These are phyloP conservation scores for Setaria viridis DNA, from an alignment of 202 grass and related monocot species.

Conservation along the genomic window DNA sequence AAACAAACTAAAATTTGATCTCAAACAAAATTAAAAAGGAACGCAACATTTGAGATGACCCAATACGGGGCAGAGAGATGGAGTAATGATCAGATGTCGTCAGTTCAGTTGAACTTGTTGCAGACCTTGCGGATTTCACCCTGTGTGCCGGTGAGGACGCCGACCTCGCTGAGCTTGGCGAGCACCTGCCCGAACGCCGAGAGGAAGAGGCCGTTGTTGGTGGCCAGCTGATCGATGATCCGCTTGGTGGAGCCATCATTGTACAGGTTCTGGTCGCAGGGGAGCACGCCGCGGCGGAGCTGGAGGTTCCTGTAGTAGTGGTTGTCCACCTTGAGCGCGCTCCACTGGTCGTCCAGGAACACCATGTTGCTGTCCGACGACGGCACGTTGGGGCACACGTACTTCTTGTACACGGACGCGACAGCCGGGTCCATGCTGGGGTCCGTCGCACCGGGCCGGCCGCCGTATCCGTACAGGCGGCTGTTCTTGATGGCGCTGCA, in stretches of 20 bases:
- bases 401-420: conserved; percentile 38
- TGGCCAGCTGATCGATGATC: conserved; percentile 46
- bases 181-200: conserved; percentile 36
- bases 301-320: conserved; percentile 63
- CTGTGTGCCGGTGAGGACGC: conserved; percentile 54
- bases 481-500: conserved; percentile 54
- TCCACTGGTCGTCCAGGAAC: conserved; percentile 66
- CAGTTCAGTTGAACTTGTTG: conserved; percentile 48
- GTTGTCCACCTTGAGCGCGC: conserved; percentile 41
- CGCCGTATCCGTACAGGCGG: conserved; percentile 54
- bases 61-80: too few relatives aligned
- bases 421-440: conserved; percentile 42
- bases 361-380: conserved; percentile 43
- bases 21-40: too few relatives aligned
- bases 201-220: conserved; percentile 28
- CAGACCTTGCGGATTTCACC: conserved; percentile 66
- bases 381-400: conserved; percentile 54
- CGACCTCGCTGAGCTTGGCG: conserved; percentile 66
- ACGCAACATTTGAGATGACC: too few relatives aligned
- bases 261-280: conserved; percentile 57
- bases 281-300: conserved; percentile 41
- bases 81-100: neutral
- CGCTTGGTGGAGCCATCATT: conserved; percentile 16
- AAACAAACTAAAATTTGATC: too few relatives aligned
- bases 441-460: conserved; percentile 44